Percentiles rank a stretch among this genome's conserved stretches.
phyloP scores from a whole-genome alignment of 495 filamentous ascomycete genomes.

The Lasiosphaeria ovina region DNA sequence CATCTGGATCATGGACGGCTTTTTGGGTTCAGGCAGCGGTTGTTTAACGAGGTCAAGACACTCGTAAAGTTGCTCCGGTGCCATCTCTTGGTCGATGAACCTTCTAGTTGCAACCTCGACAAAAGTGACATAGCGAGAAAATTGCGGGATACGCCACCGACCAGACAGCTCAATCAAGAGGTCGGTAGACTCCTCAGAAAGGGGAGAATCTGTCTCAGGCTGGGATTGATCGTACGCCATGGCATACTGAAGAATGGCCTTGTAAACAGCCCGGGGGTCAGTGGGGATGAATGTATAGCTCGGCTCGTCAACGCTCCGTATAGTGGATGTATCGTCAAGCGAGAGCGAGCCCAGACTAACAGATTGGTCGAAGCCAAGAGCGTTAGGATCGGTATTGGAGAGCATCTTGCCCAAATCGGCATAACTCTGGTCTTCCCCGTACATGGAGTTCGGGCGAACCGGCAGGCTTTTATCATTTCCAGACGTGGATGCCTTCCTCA shows the following conservation, averaged over 20 bases:
- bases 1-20: conserved; percentile 42
- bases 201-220: conserved; percentile 54
- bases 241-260: conserved; percentile 71
- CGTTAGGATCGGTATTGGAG: conserved; percentile 33
- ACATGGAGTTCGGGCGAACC: conserved; percentile 36
- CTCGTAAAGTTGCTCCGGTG: conserved; percentile 73
- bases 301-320: conserved; percentile 50
- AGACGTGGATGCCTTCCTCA: conserved; percentile 59
- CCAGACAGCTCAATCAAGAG: conserved; percentile 80
- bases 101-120: conserved; percentile 82
- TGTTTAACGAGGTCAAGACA: conserved; percentile 81
- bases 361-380: conserved; percentile 74
- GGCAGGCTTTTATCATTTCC: conserved; percentile 48
- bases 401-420: conserved; percentile 59
- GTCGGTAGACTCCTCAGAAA: conserved; percentile 81
- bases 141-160: conserved; percentile 87
- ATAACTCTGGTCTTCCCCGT: conserved; percentile 50
- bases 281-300: conserved; percentile 84
- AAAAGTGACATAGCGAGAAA: conserved; percentile 75
- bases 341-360: conserved; percentile 73
- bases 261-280: conserved; percentile 78
- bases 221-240: conserved; percentile 60
- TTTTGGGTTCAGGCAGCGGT: conserved; percentile 55
- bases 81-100: conserved; percentile 82
- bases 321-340: conserved; percentile 56